Evolutionary conservation across 805 yeast genomes (phyloP).

Genomic region (Candida railenensis): DNA sequence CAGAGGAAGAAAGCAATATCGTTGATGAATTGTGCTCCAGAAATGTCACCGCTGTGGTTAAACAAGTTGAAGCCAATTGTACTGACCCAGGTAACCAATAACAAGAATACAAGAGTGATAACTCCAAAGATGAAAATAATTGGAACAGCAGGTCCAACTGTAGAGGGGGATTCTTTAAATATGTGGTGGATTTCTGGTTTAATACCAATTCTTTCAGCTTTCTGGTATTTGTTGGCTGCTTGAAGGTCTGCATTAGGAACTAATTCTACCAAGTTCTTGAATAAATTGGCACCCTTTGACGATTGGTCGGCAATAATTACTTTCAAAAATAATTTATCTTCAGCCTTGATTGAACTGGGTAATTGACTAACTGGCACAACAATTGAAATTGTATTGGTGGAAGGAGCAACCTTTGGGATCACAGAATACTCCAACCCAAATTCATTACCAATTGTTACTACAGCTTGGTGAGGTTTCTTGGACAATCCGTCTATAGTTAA

Average conservation of each 20-base stretch:
- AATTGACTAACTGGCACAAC: conserved; percentile 26
- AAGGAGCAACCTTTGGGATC: conserved; percentile 26
- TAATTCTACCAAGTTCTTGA: conserved; percentile 27
- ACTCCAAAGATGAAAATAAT: conserved; percentile 47
- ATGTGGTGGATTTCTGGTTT: conserved; percentile 63
- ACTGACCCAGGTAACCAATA: conserved; percentile 42
- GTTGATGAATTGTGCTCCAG: conserved; percentile 32
- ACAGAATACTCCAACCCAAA: conserved; percentile 31
- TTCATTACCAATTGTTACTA: conserved; percentile 26
- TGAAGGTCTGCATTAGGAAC: conserved; percentile 27
- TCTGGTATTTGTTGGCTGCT: conserved; percentile 16
- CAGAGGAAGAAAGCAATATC: conserved; percentile 47
- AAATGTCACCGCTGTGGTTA: conserved; percentile 34
- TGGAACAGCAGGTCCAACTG: conserved; percentile 53
- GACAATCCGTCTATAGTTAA: conserved; percentile 20
- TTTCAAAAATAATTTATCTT: conserved; percentile 28
- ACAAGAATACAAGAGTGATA: conserved; percentile 36
- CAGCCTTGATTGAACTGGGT: conserved; percentile 35
- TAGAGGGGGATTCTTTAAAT: conserved; percentile 55
- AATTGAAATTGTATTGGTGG: conserved; percentile 18
- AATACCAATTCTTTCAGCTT: conserved; percentile 41
- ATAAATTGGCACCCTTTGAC: conserved; percentile 17
- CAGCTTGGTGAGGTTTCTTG: conserved; percentile 34
- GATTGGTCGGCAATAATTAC: conserved; percentile 30
- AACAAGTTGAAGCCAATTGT: conserved; percentile 27